Percentiles rank a stretch among this genome's conserved stretches.
Evolutionary conservation across 345 rosid genomes (phyloP).

Genomic region (Leavenworthia alabamica): DNA sequence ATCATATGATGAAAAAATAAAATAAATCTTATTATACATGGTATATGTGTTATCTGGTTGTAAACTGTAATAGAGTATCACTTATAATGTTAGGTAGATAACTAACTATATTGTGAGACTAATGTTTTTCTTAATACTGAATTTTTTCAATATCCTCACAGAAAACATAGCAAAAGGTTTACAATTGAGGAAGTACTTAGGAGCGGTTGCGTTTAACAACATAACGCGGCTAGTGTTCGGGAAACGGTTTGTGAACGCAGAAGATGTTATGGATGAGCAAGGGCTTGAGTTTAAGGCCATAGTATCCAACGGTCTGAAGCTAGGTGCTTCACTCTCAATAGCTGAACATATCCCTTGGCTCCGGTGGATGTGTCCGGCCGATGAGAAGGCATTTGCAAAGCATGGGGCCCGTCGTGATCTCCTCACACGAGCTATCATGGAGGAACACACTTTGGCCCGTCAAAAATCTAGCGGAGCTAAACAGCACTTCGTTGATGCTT

Average conservation of each 20-base stretch:
- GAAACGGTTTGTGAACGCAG: slow-evolving; percentile 73
- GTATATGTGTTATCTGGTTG: too few species aligned
- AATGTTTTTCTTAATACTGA: too few species aligned
- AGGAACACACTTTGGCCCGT: slow-evolving; percentile 74
- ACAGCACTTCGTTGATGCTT: slow-evolving; percentile 75
- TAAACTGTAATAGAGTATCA: too few species aligned
- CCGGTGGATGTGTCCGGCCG: slow-evolving; percentile 83
- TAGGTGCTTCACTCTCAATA: slow-evolving; percentile 72
- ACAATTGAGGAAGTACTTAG: slow-evolving; percentile 60
- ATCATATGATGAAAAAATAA: too few species aligned
- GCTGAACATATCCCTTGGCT: slow-evolving; percentile 93
- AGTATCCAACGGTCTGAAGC: slow-evolving; percentile 62
- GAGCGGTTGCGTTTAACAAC: slow-evolving; percentile 92
- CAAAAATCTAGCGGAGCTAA: slow-evolving; percentile 49
- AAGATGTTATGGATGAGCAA: slow-evolving; percentile 70
- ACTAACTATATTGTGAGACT: too few species aligned
- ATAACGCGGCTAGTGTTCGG: slow-evolving; percentile 91
- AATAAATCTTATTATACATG: too few species aligned
- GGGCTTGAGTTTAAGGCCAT: slow-evolving; percentile 85
- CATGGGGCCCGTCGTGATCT: slow-evolving; percentile 67
- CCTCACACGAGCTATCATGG: slow-evolving; percentile 78
- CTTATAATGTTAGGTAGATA: too few species aligned
- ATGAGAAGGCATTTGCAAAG: slow-evolving; percentile 68
- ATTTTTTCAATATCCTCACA: too few species aligned
- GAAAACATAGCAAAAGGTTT: slow-evolving; percentile 47